These are phyloP conservation scores for Deuterostichococcus epilithicus DNA, from an alignment of 139 green algal species.

Conservation along the genomic window DNA sequence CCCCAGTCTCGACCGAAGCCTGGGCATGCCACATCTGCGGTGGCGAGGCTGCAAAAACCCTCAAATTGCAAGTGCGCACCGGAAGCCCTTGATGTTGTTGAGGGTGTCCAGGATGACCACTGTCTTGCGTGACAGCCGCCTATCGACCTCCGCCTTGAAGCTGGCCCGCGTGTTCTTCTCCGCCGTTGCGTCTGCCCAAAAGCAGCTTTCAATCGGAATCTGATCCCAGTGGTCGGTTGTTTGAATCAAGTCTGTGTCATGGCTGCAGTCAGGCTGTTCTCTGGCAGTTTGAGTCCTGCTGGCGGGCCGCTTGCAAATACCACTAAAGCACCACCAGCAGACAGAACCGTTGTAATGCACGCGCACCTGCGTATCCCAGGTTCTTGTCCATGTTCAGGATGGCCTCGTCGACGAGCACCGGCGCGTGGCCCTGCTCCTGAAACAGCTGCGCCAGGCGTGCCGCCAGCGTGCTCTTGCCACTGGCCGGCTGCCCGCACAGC, in stretches of 20 bases:
- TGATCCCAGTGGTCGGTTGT: background rate
- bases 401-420: slow-evolving; percentile 72
- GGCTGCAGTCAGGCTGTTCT: background rate
- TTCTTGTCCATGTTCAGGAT: slow-evolving; percentile 64
- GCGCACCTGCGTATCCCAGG: slow-evolving; percentile 59
- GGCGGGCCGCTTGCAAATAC: too few relatives aligned
- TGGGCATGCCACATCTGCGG: too few relatives aligned
- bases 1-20: too few relatives aligned
- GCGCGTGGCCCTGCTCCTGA: slow-evolving; percentile 16
- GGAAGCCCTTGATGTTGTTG: slow-evolving; percentile 92
- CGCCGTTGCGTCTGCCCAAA: slow-evolving; percentile 36
- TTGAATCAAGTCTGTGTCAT: background rate
- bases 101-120: slow-evolving; percentile 86
- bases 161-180: slow-evolving; percentile 82
- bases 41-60: too few relatives aligned
- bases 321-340: background rate
- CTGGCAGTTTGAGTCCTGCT: too few relatives aligned
- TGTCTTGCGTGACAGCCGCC: slow-evolving; percentile 41
- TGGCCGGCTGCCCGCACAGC: slow-evolving; percentile 75
- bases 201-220: background rate
- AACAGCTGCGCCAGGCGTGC: slow-evolving; percentile 41
- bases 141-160: slow-evolving; percentile 71
- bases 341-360: background rate
- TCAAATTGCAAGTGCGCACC: slow-evolving; percentile 10
- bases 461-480: slow-evolving; percentile 71